Percentiles rank a stretch among this genome's conserved stretches.
Evolutionary conservation across 2,329 filamentous ascomycete species (phyloP).

Genomic region (Claviceps lovelessii): DNA sequence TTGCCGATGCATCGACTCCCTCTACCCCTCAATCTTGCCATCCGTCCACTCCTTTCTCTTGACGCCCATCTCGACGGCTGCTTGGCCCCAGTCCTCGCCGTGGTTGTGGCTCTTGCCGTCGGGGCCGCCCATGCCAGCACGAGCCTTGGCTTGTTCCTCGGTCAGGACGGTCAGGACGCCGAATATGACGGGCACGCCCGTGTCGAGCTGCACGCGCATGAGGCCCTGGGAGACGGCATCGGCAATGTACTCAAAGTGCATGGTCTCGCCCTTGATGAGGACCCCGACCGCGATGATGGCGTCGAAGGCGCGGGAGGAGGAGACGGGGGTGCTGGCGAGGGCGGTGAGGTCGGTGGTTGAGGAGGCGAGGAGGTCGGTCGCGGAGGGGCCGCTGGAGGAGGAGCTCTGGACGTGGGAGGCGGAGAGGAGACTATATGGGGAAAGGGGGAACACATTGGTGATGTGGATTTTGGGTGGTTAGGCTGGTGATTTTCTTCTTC

Average conservation of each 20-base stretch:
- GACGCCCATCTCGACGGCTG: slow-evolving; percentile 83
- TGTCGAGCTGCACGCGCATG: slow-evolving; percentile 88
- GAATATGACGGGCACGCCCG: slow-evolving; percentile 79
- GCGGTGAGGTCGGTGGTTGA: slow-evolving; percentile 53
- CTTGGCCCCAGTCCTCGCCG: slow-evolving; percentile 88
- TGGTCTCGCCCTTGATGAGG: slow-evolving; percentile 95
- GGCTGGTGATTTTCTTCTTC: not conserved
- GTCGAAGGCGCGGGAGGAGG: slow-evolving; percentile 60
- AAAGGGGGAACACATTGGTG: not conserved
- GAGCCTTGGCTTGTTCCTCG: slow-evolving; percentile 73
- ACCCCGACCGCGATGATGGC: slow-evolving; percentile 91
- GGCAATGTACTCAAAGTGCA: slow-evolving; percentile 98
- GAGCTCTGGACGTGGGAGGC: slow-evolving; percentile 76
- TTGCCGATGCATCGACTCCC: too few species aligned
- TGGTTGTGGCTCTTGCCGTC: slow-evolving; percentile 64
- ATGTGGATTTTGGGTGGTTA: not conserved
- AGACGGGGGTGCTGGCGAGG: slow-evolving; percentile 20
- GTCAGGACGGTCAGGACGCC: slow-evolving; percentile 78
- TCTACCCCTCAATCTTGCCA: slow-evolving; percentile 41
- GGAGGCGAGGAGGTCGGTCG: slow-evolving; percentile 61
- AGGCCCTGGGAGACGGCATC: slow-evolving; percentile 81
- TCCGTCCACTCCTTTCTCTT: slow-evolving; percentile 76
- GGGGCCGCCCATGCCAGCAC: slow-evolving; percentile 51
- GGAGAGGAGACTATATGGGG: slow-evolving; percentile 56
- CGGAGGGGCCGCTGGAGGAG: slow-evolving; percentile 45